Evolutionary conservation across 2,329 filamentous ascomycete genomes (phyloP).

Genomic region (Nemania sp.): DNA sequence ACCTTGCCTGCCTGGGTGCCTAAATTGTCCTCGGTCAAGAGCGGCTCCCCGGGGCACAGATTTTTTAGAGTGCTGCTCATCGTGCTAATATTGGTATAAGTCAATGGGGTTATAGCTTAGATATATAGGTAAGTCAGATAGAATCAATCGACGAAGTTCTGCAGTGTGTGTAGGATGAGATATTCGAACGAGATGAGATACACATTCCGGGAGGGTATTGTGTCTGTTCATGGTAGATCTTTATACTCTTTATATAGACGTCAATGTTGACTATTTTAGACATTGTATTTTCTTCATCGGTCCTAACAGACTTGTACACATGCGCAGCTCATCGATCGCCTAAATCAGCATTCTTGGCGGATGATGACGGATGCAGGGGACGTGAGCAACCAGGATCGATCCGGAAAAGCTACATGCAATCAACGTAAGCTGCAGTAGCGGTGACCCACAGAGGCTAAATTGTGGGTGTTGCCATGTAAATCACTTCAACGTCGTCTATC

Average conservation of each 20-base stretch:
- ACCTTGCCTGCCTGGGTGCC: conserved; percentile 26
- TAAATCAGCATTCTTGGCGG: neutral
- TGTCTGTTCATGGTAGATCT: neutral
- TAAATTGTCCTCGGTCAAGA: conserved; percentile 16
- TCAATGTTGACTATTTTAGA: neutral
- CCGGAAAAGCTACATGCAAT: conserved; percentile 17
- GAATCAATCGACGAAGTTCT: neutral
- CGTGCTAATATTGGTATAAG: neutral
- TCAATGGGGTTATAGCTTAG: neutral
- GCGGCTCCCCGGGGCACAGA: conserved; percentile 9
- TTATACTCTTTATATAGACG: conserved; percentile 28
- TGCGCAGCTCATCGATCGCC: neutral
- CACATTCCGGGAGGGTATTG: neutral
- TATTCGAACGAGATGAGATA: neutral
- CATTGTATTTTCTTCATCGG: neutral
- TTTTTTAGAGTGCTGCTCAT: conserved; percentile 19
- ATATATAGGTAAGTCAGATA: neutral
- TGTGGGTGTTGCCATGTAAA: neutral
- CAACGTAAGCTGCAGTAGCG: conserved; percentile 27
- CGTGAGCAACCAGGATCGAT: conserved; percentile 20
- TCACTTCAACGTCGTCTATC: neutral
- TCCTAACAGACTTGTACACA: conserved; percentile 4
- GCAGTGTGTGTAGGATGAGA: neutral
- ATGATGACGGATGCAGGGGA: conserved; percentile 23
- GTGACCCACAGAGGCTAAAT: neutral